These are phyloP conservation scores for Rehmannia glutinosa DNA, from an alignment of 257 asterid genomes.

Conservation along the genomic window DNA sequence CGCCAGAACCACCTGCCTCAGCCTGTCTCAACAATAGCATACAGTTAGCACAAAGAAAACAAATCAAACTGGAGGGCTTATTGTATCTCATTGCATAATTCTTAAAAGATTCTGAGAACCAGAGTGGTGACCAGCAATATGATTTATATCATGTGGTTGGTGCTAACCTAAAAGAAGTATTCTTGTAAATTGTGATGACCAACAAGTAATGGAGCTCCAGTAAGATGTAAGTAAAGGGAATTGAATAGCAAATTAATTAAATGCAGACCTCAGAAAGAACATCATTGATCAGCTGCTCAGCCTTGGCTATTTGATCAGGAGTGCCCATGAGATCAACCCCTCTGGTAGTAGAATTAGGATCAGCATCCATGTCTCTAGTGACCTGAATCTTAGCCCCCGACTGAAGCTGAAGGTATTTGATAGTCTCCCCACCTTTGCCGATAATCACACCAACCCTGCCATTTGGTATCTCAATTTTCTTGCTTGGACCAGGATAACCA, in stretches of 20 bases:
- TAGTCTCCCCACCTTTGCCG: conserved; percentile 93
- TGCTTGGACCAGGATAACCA: conserved; percentile 57
- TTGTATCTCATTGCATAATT: not conserved
- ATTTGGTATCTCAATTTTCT: conserved; percentile 77
- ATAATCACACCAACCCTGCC: conserved; percentile 89
- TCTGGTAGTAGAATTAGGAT: conserved; percentile 63
- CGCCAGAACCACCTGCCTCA: conserved; percentile 56
- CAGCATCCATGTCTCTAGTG: conserved; percentile 81
- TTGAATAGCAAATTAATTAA: not conserved
- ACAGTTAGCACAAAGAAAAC: not conserved
- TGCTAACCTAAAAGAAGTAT: not conserved
- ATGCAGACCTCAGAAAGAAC: conserved; percentile 62
- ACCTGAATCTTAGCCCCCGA: conserved; percentile 97
- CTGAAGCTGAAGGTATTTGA: conserved; percentile 72
- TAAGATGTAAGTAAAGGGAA: not conserved
- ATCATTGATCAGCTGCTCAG: conserved; percentile 65
- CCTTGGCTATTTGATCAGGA: conserved; percentile 68
- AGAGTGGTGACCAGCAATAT: not conserved
- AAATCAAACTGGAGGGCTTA: not conserved
- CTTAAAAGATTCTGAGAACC: not conserved
- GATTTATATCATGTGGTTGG: not conserved
- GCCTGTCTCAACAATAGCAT: conserved; percentile 36
- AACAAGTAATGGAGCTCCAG: not conserved
- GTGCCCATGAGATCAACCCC: conserved; percentile 80
- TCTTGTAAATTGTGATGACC: not conserved